These are phyloP conservation scores for Globisporangium uncinulatum DNA, from an alignment of 352 stramenopile species.

Conservation along the genomic window DNA sequence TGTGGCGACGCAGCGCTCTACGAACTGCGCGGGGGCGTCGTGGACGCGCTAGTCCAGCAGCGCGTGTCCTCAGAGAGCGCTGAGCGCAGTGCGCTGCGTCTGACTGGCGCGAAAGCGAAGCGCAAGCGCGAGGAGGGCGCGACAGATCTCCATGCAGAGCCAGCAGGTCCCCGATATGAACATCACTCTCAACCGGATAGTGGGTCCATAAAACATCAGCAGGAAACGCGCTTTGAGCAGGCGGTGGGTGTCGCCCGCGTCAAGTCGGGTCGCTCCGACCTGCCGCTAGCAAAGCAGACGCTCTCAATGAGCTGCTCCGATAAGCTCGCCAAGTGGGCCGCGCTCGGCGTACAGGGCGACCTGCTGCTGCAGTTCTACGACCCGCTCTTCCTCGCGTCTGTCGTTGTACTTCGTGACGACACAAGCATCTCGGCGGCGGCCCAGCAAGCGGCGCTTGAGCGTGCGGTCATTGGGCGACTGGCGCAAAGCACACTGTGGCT, in stretches of 20 bases:
- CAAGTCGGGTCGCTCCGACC: constrained; percentile 91
- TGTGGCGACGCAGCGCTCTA: constrained; percentile 95
- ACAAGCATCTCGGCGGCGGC: constrained; percentile 23
- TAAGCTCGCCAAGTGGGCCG: constrained; percentile 88
- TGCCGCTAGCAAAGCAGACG: constrained; percentile 80
- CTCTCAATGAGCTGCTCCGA: constrained; percentile 92
- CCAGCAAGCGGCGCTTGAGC: constrained; percentile 39
- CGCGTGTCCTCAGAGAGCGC: constrained; percentile 13
- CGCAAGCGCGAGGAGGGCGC: constrained; percentile 20
- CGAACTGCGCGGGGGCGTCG: constrained; percentile 60
- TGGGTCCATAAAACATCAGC: background rate
- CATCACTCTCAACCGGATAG: no score
- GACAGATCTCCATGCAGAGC: no score
- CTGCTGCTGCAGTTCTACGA: constrained; percentile 65
- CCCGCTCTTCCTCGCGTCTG: constrained; percentile 37
- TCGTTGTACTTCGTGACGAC: constrained; percentile 44
- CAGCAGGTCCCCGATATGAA: no score
- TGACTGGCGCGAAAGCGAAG: constrained; percentile 58
- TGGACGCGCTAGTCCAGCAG: constrained; percentile 48
- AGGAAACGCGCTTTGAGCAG: constrained; percentile 64
- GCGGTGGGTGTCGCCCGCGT: constrained; percentile 67
- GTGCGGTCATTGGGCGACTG: constrained; percentile 35
- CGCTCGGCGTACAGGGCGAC: constrained; percentile 76
- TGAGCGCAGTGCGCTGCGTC: constrained; percentile 39
- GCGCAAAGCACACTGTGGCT: background rate